Conservation (phyloP, 306 rosid genomes). For the Ziziphus jujuba region DNA sequence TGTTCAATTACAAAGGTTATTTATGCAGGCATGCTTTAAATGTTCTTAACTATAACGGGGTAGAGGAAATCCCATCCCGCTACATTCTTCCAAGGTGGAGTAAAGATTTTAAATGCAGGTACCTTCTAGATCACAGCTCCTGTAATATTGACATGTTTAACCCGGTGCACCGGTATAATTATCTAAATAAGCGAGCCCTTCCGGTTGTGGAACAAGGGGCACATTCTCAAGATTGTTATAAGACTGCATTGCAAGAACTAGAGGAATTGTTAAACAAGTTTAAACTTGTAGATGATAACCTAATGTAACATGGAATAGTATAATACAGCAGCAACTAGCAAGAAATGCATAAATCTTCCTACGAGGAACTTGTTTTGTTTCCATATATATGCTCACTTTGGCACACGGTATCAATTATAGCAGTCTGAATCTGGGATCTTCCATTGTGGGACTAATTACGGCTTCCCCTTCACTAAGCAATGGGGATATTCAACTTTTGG, state of each 20-base stretch:
- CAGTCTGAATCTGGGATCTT: too few species aligned
- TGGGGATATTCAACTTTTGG: too few species aligned
- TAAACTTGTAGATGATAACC: constrained; percentile 40
- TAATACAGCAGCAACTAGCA: constrained; percentile 10
- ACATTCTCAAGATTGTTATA: constrained; percentile 59
- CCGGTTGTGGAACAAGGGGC: constrained; percentile 66
- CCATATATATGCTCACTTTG: neutral
- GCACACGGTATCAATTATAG: too few species aligned
- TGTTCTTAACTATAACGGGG: constrained; percentile 65
- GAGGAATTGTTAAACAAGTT: constrained; percentile 59
- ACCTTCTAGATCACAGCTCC: constrained; percentile 28
- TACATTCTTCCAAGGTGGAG: constrained; percentile 72
- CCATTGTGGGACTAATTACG: neutral
- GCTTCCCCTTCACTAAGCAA: neutral
- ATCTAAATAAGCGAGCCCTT: constrained; percentile 56
- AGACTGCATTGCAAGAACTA: constrained; percentile 58
- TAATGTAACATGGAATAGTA: constrained; percentile 31
- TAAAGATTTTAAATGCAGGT: constrained; percentile 54
- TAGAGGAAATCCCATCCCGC: constrained; percentile 69
- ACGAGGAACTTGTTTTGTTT: neutral
- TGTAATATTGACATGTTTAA: constrained; percentile 25
- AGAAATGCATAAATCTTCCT: constrained; percentile 6
- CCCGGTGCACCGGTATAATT: constrained; percentile 36
- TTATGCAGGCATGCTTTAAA: constrained; percentile 74
- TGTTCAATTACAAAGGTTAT: constrained; percentile 76